Base-by-base conservation (phyloP, 306 rosid genomes). In the Cercis canadensis region DNA sequence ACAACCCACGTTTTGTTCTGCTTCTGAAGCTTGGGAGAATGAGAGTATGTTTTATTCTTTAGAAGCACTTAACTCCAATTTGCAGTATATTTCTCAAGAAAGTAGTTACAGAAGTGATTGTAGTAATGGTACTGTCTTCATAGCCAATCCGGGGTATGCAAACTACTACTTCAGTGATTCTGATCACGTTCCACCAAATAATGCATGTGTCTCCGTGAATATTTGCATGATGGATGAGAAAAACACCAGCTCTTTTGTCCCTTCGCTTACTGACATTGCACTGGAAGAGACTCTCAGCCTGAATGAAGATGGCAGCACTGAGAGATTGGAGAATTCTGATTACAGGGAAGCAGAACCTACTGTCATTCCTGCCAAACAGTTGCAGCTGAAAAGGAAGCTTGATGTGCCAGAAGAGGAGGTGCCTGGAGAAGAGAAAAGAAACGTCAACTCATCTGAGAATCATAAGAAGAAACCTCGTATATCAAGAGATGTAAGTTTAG, bases 321-420 rank as follows among this genome's bases (percentile, higher is more conserved):
- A 76, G 4, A 69, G 14, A 59, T 47, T 66, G 74, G 76, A 66
- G 43, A 62, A 41, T 39, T 70, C 62, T 50, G 76, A 75, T 37
- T 66, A 65, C 70, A 72, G 45, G 54, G 77, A 36, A 11, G 39
- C 58, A 53, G 76, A 73, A 45, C 56, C 45, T 43, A 9, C 59
- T 65, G 61, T 36, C 58, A 11, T 53, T 72, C 68, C 86, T 3
- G 51, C 21, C 51, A 58, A 75, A 7, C 77, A 56, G 21, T 53
- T 78, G 82, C 71, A 36, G 14, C 92, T 57, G 53, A 92, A 89
- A 67, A 84, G 91, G 78, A 85, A 84, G 74, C 62, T 76, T 36
- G 86, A 79, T 45, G 74, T 31, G 14, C 73, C 50, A 5, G 76
- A 75, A 58, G 31, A 36, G 39, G 75, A 52, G 57, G 68, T 32